Base-by-base conservation (phyloP, 2,329 filamentous ascomycete genomes). In the Alternaria rosae region DNA sequence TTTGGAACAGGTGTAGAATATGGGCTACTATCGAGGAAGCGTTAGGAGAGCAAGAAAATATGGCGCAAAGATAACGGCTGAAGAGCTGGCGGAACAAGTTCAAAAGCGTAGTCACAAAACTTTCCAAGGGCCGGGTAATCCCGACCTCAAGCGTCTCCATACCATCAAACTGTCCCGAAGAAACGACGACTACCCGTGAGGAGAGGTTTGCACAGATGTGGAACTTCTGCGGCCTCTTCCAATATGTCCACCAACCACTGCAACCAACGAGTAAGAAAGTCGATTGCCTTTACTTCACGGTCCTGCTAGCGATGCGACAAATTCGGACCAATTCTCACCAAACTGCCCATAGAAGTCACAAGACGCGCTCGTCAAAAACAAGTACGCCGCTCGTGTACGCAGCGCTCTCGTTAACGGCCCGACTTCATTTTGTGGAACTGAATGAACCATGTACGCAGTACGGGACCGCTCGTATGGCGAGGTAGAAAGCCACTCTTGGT, bases 1-100 rank as follows among this genome's bases (percentile, higher is more conserved):
- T 72, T 28, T 73, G 70, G 71, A 74, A 76, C 50, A 59, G 73
- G 43, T 69, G 67, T 28, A 65, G 73, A 25, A 74, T 76, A 11
- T 75, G 72, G 73, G 65, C 55, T 20, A 69, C 68, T 21, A 52
- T 73, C 7, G 64, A 70, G 52, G 64, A 70, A 45, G 71, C 55
- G 5, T 26, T 67, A 21, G 25, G 53, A 15, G 20, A 58, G 11
- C 20, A 42, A 23, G 23, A 30, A 5, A 17, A 21, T 23, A 17
- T 30, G 11, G 11, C 15, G 5, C 23, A 43, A 32, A 38, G 20
- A 17, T 3, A 21, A 7, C n/a, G 4, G 20, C 23, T 23, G 8
- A 26, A 54, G 35, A 11, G 25, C 45, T 50, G 38, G 52, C 21
- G 21, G 42, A 6, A 45, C 5, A 28, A 6, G 17, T 26, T 28